A percentile compares a stretch with the other conserved stretches of the same genome.
Evolutionary conservation across 495 filamentous ascomycete genomes (phyloP).

Genomic region (Rusavskia elegans): DNA sequence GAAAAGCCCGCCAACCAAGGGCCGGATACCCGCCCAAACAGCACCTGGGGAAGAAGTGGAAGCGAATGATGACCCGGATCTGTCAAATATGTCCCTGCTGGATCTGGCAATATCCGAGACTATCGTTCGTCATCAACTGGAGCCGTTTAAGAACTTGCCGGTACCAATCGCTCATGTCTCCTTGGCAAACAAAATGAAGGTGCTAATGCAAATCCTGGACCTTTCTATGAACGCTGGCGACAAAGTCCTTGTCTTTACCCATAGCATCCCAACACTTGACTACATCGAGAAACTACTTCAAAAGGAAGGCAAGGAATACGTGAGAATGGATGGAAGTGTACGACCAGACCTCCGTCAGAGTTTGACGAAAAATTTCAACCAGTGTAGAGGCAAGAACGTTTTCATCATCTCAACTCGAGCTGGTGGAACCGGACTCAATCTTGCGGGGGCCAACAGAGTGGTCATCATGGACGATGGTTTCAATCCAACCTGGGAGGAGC

Average conservation of each 20-base stretch:
- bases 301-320: constrained; percentile 23
- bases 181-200: constrained; percentile 47
- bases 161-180: constrained; percentile 17
- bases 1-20: constrained; percentile 3
- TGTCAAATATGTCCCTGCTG: constrained; percentile 16
- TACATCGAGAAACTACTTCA: constrained; percentile 45
- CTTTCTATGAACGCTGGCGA: constrained; percentile 44
- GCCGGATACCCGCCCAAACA: too few species aligned
- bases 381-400: constrained; percentile 24
- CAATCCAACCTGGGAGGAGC: constrained; percentile 69
- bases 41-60: neutral
- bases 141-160: constrained; percentile 15
- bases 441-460: constrained; percentile 72
- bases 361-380: constrained; percentile 51
- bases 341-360: constrained; percentile 36
- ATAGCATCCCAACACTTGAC: constrained; percentile 50
- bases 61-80: constrained; percentile 13
- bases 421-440: constrained; percentile 71
- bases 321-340: constrained; percentile 52
- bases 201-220: constrained; percentile 50
- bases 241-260: constrained; percentile 63
- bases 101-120: constrained; percentile 18
- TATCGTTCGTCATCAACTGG: constrained; percentile 15
- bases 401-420: constrained; percentile 74
- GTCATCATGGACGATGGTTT: constrained; percentile 75